phyloP scores from a whole-genome alignment of 805 yeast species.

The Saccharomyces cerevisiae region DNA sequence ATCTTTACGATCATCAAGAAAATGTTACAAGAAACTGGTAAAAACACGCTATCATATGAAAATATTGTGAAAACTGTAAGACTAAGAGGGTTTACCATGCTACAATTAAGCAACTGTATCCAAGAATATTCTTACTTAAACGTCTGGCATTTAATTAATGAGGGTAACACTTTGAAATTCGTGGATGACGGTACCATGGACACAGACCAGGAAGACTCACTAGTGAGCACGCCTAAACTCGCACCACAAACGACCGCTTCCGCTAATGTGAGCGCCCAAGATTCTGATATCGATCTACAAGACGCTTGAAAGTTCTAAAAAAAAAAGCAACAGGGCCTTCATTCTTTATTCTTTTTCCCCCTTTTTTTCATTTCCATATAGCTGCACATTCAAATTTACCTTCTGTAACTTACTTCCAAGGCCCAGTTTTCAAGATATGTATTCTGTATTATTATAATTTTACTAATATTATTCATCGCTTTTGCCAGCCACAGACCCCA shows the following conservation, averaged over 20 bases:
- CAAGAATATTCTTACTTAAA: conserved; percentile 62
- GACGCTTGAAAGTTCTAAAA: neutral
- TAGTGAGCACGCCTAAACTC: neutral
- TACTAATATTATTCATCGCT: neutral
- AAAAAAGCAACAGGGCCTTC: neutral
- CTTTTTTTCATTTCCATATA: neutral
- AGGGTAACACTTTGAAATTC: conserved; percentile 56
- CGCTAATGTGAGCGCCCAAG: neutral
- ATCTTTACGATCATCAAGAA: conserved; percentile 65
- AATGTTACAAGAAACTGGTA: conserved; percentile 39
- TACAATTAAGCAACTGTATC: conserved; percentile 68
- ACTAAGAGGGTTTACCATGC: conserved; percentile 76
- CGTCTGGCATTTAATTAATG: conserved; percentile 70
- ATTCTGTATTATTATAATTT: neutral
- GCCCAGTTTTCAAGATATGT: neutral
- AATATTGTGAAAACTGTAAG: conserved; percentile 54
- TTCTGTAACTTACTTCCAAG: neutral
- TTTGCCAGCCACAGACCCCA: neutral
- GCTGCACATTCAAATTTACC: neutral
- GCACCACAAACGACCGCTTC: neutral
- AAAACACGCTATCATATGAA: conserved; percentile 35
- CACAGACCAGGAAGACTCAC: neutral
- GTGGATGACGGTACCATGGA: conserved; percentile 36
- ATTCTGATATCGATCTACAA: neutral
- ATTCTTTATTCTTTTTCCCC: neutral